phyloP scores from a whole-genome alignment of 129 eudicot genomes.

The Escallonia herrerae region DNA sequence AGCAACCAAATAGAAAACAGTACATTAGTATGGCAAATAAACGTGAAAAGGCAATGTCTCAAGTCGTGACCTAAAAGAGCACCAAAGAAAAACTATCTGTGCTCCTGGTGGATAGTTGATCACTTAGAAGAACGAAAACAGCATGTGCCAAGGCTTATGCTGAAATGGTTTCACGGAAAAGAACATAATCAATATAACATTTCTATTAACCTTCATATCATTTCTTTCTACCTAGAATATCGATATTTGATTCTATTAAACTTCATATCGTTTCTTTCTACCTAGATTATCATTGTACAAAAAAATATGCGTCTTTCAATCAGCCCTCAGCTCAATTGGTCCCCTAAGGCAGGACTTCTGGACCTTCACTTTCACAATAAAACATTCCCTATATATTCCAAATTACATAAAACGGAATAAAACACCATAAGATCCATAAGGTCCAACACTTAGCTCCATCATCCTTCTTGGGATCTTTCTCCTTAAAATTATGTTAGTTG shows the following conservation, averaged over 20 bases:
- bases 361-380: not conserved
- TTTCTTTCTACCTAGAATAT: not conserved
- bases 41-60: too few species aligned
- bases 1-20: too few species aligned
- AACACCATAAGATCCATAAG: not conserved
- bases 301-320: slow-evolving; percentile 3
- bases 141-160: too few species aligned
- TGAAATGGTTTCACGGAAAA: too few species aligned
- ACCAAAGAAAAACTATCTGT: too few species aligned
- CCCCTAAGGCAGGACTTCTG: not conserved
- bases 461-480: not conserved
- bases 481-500: not conserved
- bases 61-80: too few species aligned
- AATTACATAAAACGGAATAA: slow-evolving; percentile 3
- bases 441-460: not conserved
- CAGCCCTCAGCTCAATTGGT: not conserved
- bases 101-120: too few species aligned
- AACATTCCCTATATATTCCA: not conserved
- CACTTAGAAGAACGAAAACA: too few species aligned
- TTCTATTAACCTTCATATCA: not conserved
- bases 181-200: too few species aligned
- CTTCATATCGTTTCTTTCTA: not conserved
- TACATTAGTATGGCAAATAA: too few species aligned
- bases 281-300: too few species aligned
- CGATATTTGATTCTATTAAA: not conserved